Base-by-base conservation (phyloP, 2,329 filamentous ascomycete genomes). In the Alternaria metachromatica region DNA sequence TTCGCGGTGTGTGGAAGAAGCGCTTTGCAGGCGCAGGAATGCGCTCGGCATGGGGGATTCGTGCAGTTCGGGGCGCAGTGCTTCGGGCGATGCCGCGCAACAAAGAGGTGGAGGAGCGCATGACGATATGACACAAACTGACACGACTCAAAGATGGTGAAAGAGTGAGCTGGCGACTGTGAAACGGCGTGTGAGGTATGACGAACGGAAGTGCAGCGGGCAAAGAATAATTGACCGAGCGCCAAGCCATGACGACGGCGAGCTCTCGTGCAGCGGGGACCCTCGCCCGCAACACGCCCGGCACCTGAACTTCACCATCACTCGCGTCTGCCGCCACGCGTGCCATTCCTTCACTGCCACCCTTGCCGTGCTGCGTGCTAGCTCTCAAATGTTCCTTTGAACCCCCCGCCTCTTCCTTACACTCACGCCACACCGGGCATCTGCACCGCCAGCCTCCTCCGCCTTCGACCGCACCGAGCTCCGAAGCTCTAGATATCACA, bases 1-100 rank as follows among this genome's bases (percentile, higher is more conserved):
- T 75, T 77, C 68, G 75, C 70, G 72, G 75, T 61, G 68, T 67
- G 61, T 78, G 74, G 51, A 70, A 63, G 55, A 71, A 61, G 62
- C 74, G 73, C 53, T 65, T 66, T 67, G 69, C 63, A 44, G 67
- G 60, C 46, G 57, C 66, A 64, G 76, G 75, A 72, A 75, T 73
- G 71, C 58, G 64, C 54, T 69, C 55, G 48, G 70, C 53, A 48
- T 63, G 63, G 15, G 65, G 55, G 61, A 64, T 30, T 58, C 63
- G 64, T 21, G 55, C 41, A 41, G 60, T 37, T 56, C 66, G 69
- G 37, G 72, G 67, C 60, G 69, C 64, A 46, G 50, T 33, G 43
- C 67, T 63, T 20, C 70, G 71, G 15, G 68, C 67, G 13, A 73
- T 62, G 46, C 67, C 57, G 67, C 77, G 72, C 51, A 75, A 63